phyloP scores from a whole-genome alignment of 2,329 filamentous ascomycete genomes.

The Colletotrichum phormii region DNA sequence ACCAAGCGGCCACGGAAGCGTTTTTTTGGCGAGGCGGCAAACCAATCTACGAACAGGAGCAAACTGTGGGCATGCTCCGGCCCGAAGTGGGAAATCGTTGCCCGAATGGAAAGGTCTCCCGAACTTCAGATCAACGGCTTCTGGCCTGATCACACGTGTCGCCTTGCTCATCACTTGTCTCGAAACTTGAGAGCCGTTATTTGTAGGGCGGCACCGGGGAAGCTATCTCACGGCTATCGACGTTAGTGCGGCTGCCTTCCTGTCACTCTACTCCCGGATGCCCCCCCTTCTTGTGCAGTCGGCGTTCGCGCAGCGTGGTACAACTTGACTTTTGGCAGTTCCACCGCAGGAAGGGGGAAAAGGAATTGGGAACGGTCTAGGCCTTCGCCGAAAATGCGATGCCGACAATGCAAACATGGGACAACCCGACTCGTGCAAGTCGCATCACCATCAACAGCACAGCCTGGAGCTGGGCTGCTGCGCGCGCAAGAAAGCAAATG shows the following conservation, averaged over 20 bases:
- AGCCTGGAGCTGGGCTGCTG: neutral
- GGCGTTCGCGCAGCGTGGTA: neutral
- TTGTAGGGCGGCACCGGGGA: neutral
- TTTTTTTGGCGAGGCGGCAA: neutral
- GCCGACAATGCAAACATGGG: neutral
- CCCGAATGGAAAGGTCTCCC: constrained; percentile 16
- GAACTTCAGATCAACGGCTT: neutral
- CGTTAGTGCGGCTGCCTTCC: neutral
- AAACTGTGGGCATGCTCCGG: constrained; percentile 13
- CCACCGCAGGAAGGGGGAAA: neutral
- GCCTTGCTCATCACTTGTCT: neutral
- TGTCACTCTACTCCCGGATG: neutral
- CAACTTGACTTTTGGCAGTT: neutral
- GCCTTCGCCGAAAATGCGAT: neutral
- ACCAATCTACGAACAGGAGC: neutral
- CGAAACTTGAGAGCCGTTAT: neutral
- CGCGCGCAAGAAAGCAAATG: neutral
- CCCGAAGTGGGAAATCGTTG: constrained; percentile 18
- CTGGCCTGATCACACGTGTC: constrained; percentile 5
- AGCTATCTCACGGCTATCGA: neutral
- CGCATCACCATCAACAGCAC: neutral
- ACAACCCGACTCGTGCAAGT: neutral
- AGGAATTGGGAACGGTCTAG: neutral
- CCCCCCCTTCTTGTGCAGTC: no score
- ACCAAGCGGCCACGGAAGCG: neutral